Evolutionary conservation across 192 early-diverging fungal species (phyloP), one percentile per base, ranked within the genome.

Genomic region (Gryganskiella cystojenkinii): DNA sequence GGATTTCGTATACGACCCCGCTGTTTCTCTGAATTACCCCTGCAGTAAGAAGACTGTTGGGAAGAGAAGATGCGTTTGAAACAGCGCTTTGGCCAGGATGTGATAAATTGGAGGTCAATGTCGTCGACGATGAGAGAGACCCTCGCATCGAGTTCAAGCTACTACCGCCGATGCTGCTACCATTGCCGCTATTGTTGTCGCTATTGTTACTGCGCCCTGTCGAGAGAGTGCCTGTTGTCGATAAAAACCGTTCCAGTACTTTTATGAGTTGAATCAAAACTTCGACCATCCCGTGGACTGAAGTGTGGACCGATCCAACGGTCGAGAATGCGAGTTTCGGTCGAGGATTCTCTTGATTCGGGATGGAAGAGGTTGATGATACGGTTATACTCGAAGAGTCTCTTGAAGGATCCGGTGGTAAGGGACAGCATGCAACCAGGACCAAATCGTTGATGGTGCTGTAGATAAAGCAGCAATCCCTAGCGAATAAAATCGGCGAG

Each of bases 1-100:
- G 43, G 15, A 78, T 47, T 31, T 78, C 74, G 13, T 78, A 78
- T 0, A 78, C 74, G 27, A 78, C 57, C 19, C 66, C 74, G 0
- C 28, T 52, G 19, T 78, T 78, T 31, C 34, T 27, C 43, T 60
- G 65, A 2, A 78, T 22, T 11, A 52, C 10, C 8, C 62, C 55
- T 14, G 60, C 65, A 0, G 73, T 57, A 0, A 76, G 55, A 47
- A 3, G 11, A 19, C 27, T 13, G 24, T 0, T 54, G 2, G 58
- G 17, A 13, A 19, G 35, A n/a, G n/a, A n/a, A n/a, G n/a, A n/a
- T n/a, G n/a, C n/a, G n/a, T n/a, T n/a, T n/a, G n/a, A n/a, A n/a
- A n/a, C n/a, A n/a, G n/a, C n/a, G n/a, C n/a, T n/a, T n/a, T n/a
- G n/a, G n/a, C n/a, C n/a, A n/a, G n/a, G n/a, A n/a, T n/a, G n/a